Base-by-base conservation (phyloP, 257 asterid genomes). In the Buddleja alternifolia region DNA sequence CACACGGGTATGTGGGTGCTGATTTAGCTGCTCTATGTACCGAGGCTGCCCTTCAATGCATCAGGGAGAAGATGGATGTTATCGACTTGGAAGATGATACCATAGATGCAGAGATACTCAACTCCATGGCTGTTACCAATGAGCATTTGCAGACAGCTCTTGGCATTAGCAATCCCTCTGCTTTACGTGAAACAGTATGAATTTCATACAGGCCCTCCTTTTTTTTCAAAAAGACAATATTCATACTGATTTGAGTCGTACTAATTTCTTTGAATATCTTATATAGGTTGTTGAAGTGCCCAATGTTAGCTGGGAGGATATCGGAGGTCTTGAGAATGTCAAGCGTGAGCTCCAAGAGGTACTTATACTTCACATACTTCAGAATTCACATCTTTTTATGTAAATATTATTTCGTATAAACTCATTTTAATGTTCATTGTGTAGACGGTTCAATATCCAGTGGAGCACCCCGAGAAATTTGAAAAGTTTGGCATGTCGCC, bases 51-150 rank as follows among this genome's bases (percentile, higher is more conserved):
- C 86, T 87, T 36, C 94, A 84, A 40, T 87, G 90, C 74, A 87
- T 84, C 34, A 82, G 93, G 77, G 93, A 86, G 82, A 86, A 86
- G 78, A 86, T 86, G 93, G 93, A 84, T 9, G 82, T 86, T 67
- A 86, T 86, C 3, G 88, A 86, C 80, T 72, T 86, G 83, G 93
- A 84, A 66, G 94, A 84, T 15, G 94, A 84, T n/a, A 23, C 85
- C 53, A 87, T 87, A 12, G 90, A 82, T 77, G 94, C 94, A 10
- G 93, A 86, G 81, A 82, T 86, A 44, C 80, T 87, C 20, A 81
- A 84, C 74, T 82, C 94, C 63, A 84, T 87, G 94, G 87, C 90
- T 73, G 86, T 87, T 21, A 78, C 89, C 1, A 84, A 82, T 10
- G 94, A 84, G 73, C 90, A 87, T 69, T 81, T 84, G 67, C 73